Conservation (phyloP, 116 monocot species). For the Cymodocea nodosa region DNA sequence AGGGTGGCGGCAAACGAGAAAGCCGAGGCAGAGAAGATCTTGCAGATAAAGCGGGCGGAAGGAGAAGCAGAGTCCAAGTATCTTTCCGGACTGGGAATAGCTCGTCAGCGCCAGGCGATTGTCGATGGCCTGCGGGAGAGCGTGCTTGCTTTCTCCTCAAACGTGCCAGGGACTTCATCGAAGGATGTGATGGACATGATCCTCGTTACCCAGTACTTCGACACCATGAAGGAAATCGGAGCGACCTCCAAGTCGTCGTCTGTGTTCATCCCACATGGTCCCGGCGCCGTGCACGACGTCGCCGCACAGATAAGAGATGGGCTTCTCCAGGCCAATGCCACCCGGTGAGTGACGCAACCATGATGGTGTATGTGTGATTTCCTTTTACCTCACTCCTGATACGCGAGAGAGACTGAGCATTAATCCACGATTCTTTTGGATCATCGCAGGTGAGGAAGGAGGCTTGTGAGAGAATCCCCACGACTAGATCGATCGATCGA, state of each 20-base stretch:
- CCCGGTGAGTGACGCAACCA: too few relatives aligned
- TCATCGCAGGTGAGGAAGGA: too few relatives aligned
- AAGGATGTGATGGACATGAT: slow-evolving; percentile 34
- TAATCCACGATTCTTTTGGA: too few relatives aligned
- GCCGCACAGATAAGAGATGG: slow-evolving; percentile 66
- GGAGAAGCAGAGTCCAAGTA: slow-evolving; percentile 21
- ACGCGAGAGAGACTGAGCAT: too few relatives aligned
- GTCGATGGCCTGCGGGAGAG: slow-evolving; percentile 18
- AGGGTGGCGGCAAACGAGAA: slow-evolving; percentile 16
- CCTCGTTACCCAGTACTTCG: slow-evolving; percentile 20
- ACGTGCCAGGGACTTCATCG: slow-evolving; percentile 14
- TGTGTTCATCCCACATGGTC: slow-evolving; percentile 35
- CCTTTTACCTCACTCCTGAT: too few relatives aligned
- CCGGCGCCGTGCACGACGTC: slow-evolving; percentile 25
- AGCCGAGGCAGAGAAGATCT: slow-evolving; percentile 16
- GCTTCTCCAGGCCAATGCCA: slow-evolving; percentile 36
- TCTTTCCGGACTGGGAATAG: slow-evolving; percentile 25
- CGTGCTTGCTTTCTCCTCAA: slow-evolving; percentile 12
- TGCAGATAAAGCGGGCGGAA: slow-evolving; percentile 16
- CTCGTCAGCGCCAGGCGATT: slow-evolving; percentile 17
- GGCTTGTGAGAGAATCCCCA: too few relatives aligned
- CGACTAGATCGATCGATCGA: too few relatives aligned
- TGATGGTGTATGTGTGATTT: too few relatives aligned
- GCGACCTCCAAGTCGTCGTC: slow-evolving; percentile 40
- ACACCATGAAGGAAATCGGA: slow-evolving; percentile 24